Conservation (phyloP, 2,329 filamentous ascomycete species). For the Colletotrichum echinochloae region DNA sequence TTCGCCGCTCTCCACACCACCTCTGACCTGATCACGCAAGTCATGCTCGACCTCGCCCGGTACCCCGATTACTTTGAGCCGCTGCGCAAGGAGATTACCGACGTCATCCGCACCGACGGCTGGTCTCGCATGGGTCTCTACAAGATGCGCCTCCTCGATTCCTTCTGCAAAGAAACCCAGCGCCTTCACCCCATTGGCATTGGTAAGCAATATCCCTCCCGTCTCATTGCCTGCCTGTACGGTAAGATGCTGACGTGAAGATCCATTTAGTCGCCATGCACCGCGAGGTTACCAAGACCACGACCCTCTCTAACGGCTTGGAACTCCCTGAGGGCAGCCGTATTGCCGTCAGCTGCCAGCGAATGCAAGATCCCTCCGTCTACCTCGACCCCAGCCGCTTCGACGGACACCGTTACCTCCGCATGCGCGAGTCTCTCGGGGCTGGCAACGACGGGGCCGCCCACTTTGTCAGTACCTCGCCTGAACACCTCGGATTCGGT, state of each 20-base stretch:
- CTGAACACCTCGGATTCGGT: constrained; percentile 50
- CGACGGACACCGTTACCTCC: constrained; percentile 32
- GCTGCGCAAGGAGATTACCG: constrained; percentile 43
- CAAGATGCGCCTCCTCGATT: constrained; percentile 37
- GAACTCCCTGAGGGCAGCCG: constrained; percentile 34
- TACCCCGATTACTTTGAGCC: constrained; percentile 43
- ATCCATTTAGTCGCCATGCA: constrained; percentile 30
- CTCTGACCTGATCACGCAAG: constrained; percentile 41
- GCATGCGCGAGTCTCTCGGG: constrained; percentile 34
- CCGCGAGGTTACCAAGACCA: constrained; percentile 27
- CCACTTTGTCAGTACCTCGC: constrained; percentile 48
- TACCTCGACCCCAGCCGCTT: constrained; percentile 31
- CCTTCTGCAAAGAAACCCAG: constrained; percentile 35
- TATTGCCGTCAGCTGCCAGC: constrained; percentile 30
- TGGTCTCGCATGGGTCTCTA: constrained; percentile 35
- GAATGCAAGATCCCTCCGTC: constrained; percentile 24
- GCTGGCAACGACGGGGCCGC: constrained; percentile 40
- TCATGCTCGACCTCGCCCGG: constrained; percentile 42
- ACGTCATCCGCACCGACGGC: constrained; percentile 41
- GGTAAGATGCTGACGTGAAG: not conserved
- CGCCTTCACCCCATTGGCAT: constrained; percentile 31
- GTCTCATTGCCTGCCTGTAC: too few species aligned
- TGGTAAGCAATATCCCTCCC: not conserved
- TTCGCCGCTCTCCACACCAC: constrained; percentile 46
- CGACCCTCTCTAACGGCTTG: constrained; percentile 36